Base-by-base conservation (phyloP, 768 basidiomycete genomes). In the Pleurotus djamor region DNA sequence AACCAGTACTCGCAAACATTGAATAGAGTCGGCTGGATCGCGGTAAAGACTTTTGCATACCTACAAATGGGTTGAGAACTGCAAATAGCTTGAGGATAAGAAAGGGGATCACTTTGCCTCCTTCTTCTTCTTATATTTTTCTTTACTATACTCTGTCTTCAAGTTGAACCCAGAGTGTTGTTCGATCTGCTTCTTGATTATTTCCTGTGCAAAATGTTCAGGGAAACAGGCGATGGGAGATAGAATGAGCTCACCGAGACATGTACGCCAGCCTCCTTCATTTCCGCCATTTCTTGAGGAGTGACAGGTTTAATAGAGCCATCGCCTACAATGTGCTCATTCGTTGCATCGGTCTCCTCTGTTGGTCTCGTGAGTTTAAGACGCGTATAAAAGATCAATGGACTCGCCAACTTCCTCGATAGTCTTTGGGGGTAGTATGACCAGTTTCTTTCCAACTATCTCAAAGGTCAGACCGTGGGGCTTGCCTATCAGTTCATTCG, bases 331-430 rank as follows among this genome's bases (percentile, higher is more conserved):
- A 99, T 99, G 3, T 94, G 81, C 67, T 99, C 95, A 66, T 99
- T 99, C 3, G 95, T 99, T 1, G 96, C 96, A 54, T 91, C 90
- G 10, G 96, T 98, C 67, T 98, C 96, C 86, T 96, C 96, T 96
- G 65, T 5, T 61, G 12, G 54, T 58, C n/a, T 34, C 56, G 12
- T 58, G 16, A 60, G 38, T 56, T 58, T 64, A 48, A 49, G 50
- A 3, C 28, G 35, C 44, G 51, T 60, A 28, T 47, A 10, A 17
- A 38, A 17, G 41, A 44, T 9, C 64, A 52, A 60, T 34, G 52
- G 35, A 70, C 87, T 65, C 72, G 93, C 94, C 93, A 65, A 95
- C 81, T 74, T 96, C 94, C 67, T 89, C 83, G 67, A 92, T 72
- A 8, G 82, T 83, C 54, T 77, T 81, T 47, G 88, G 83, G 57